A percentile compares a stretch with the other conserved stretches of the same genome.
These are phyloP conservation scores for Groenewaldozyma sp. DNA, from an alignment of 1,139 yeast species.

Conservation along the genomic window DNA sequence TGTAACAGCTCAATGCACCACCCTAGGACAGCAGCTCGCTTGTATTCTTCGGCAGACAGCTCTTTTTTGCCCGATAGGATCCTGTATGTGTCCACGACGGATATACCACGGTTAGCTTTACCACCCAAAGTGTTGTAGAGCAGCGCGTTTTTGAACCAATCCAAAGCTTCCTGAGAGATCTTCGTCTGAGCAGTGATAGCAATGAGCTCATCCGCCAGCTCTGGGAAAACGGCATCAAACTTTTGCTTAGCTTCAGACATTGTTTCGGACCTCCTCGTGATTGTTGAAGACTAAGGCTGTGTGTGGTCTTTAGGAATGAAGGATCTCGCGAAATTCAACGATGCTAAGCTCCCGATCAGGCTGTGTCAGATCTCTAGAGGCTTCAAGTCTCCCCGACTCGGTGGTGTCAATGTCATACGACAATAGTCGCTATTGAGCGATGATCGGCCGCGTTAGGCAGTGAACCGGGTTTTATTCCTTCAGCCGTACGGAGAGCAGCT, in stretches of 20 bases:
- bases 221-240: slow-evolving; percentile 66
- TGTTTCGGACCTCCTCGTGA: not conserved
- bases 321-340: too few relatives aligned
- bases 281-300: too few relatives aligned
- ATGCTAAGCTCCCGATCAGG: too few relatives aligned
- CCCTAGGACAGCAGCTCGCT: slow-evolving; percentile 81
- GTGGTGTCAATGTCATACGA: too few relatives aligned
- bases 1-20: slow-evolving; percentile 95
- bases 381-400: too few relatives aligned
- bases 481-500: too few relatives aligned
- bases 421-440: too few relatives aligned
- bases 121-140: slow-evolving; percentile 94
- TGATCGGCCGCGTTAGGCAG: too few relatives aligned
- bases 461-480: too few relatives aligned
- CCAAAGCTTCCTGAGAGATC: slow-evolving; percentile 78
- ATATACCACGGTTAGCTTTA: slow-evolving; percentile 89
- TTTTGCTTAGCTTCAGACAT: slow-evolving; percentile 36
- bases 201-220: slow-evolving; percentile 66
- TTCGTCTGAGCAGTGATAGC: slow-evolving; percentile 57
- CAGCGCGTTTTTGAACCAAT: slow-evolving; percentile 71
- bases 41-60: slow-evolving; percentile 59
- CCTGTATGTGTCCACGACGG: slow-evolving; percentile 88
- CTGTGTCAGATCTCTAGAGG: not conserved
- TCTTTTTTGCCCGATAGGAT: slow-evolving; percentile 65
- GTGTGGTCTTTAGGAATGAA: too few relatives aligned